Evolutionary conservation across 768 basidiomycete genomes (phyloP).

Genomic region (Suillus sp.): DNA sequence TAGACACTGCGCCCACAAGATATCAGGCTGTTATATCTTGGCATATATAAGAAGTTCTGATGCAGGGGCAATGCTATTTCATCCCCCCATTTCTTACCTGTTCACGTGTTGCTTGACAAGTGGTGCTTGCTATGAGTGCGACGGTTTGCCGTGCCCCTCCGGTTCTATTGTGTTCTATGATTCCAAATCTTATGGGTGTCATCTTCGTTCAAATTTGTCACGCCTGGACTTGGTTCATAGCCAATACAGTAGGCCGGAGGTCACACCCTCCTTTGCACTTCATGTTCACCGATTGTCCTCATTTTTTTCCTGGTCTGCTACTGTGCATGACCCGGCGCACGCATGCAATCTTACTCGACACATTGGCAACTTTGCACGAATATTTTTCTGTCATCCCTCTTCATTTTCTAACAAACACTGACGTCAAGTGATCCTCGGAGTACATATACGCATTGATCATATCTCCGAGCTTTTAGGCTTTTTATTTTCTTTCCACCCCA

Average conservation of each 20-base stretch:
- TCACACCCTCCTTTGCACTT: constrained; percentile 29
- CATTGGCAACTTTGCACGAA: neutral
- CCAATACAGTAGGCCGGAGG: constrained; percentile 53
- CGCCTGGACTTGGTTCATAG: constrained; percentile 56
- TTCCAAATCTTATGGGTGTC: constrained; percentile 37
- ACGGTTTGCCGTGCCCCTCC: constrained; percentile 35
- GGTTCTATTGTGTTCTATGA: constrained; percentile 38
- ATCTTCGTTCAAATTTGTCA: constrained; percentile 38
- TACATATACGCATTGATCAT: neutral
- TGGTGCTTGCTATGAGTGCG: constrained; percentile 15
- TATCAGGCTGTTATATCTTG: constrained; percentile 4
- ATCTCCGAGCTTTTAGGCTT: constrained; percentile 26
- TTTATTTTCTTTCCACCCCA: constrained; percentile 26
- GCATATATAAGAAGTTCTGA: constrained; percentile 10
- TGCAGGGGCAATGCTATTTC: neutral
- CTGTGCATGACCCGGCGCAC: neutral
- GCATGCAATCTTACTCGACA: neutral
- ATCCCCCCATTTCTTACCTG: constrained; percentile 9
- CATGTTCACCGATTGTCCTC: constrained; percentile 12
- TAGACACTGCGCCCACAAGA: constrained; percentile 10
- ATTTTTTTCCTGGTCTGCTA: neutral
- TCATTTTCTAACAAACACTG: neutral
- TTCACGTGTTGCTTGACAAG: constrained; percentile 15
- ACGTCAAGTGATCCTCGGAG: neutral
- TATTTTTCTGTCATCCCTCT: neutral